Evolutionary conservation across 2,329 filamentous ascomycete genomes (phyloP).

Genomic region (Alternaria solani): DNA sequence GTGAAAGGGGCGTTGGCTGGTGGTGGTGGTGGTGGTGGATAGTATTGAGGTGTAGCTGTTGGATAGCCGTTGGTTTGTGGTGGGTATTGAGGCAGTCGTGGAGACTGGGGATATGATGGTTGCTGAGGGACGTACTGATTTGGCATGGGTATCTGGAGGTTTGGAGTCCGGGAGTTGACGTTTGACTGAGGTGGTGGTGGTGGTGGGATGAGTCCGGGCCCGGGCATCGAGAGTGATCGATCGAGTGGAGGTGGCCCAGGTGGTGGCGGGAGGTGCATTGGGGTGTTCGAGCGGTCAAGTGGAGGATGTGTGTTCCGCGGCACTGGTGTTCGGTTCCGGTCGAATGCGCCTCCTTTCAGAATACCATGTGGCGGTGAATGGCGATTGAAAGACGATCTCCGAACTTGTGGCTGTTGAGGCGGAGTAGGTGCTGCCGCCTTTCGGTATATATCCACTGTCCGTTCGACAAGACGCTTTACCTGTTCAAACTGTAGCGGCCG

Average conservation of each 20-base stretch:
- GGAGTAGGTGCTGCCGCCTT: slow-evolving; percentile 29
- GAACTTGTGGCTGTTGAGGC: slow-evolving; percentile 16
- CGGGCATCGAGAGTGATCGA: slow-evolving; percentile 39
- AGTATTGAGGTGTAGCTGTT: not conserved
- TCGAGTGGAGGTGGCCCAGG: slow-evolving; percentile 34
- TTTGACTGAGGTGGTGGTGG: slow-evolving; percentile 15
- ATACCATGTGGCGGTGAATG: slow-evolving; percentile 17
- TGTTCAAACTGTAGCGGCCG: slow-evolving; percentile 46
- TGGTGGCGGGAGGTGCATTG: slow-evolving; percentile 21
- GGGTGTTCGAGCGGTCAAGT: slow-evolving; percentile 32
- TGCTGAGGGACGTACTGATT: slow-evolving; percentile 8
- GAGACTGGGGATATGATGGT: slow-evolving; percentile 12
- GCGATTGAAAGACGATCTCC: slow-evolving; percentile 35
- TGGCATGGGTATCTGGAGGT: slow-evolving; percentile 25
- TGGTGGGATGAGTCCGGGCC: slow-evolving; percentile 16
- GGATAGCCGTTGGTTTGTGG: not conserved
- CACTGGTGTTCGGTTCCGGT: slow-evolving; percentile 39
- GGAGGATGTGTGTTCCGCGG: slow-evolving; percentile 27
- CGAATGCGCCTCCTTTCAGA: slow-evolving; percentile 15
- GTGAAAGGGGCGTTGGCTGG: not conserved
- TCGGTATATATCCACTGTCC: slow-evolving; percentile 50
- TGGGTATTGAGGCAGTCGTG: slow-evolving; percentile 17
- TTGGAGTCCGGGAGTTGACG: slow-evolving; percentile 22
- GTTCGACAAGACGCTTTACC: slow-evolving; percentile 48
- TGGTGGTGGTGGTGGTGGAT: not conserved